Conservation (phyloP, 345 rosid species). For the Bretschneidera sinensis region DNA sequence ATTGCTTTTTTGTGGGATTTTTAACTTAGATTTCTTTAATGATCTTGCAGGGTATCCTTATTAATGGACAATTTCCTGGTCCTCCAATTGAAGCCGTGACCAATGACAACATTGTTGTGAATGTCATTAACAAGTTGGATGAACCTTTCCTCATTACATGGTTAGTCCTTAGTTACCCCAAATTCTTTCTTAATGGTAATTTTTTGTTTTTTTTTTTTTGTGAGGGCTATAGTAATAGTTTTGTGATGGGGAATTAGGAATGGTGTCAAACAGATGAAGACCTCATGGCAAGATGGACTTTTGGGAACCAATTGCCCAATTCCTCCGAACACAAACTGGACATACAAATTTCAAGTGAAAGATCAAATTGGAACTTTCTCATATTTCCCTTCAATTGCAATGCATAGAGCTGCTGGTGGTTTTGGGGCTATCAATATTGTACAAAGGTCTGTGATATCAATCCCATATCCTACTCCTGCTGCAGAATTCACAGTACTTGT, state of each 20-base stretch:
- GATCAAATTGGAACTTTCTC: slow-evolving; percentile 73
- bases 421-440: slow-evolving; percentile 53
- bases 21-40: not conserved
- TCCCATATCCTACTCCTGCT: slow-evolving; percentile 45
- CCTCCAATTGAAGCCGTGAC: slow-evolving; percentile 73
- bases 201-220: not conserved
- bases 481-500: slow-evolving; percentile 65
- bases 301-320: slow-evolving; percentile 91
- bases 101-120: slow-evolving; percentile 67
- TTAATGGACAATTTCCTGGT: slow-evolving; percentile 87
- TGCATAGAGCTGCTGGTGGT: slow-evolving; percentile 77
- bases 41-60: slow-evolving; percentile 55
- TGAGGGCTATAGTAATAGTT: not conserved
- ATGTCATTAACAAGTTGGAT: slow-evolving; percentile 65
- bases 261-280: slow-evolving; percentile 67
- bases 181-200: not conserved
- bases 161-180: slow-evolving; percentile 21
- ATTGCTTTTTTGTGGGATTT: not conserved
- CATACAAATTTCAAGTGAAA: slow-evolving; percentile 72
- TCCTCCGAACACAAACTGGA: slow-evolving; percentile 67
- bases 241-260: slow-evolving; percentile 37
- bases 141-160: slow-evolving; percentile 81
- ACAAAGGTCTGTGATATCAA: slow-evolving; percentile 50
- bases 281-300: slow-evolving; percentile 85
- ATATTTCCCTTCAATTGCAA: slow-evolving; percentile 61